phyloP scores from a whole-genome alignment of 2,329 filamentous ascomycete genomes.

The Penicillium sp. region DNA sequence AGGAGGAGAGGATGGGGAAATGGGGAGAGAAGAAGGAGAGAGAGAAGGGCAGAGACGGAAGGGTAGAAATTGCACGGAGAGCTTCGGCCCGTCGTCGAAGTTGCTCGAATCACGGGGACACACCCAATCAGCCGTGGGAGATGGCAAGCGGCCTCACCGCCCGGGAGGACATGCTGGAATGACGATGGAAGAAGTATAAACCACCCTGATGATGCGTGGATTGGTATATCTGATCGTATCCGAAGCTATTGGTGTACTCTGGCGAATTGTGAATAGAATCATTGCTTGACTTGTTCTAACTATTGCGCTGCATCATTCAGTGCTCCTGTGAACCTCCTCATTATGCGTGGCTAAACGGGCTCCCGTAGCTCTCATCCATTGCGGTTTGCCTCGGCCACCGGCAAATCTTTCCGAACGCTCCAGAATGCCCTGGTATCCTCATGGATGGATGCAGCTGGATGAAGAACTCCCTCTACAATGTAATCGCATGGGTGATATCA shows the following conservation, averaged over 20 bases:
- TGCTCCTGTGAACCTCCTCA: not conserved
- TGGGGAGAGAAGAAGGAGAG: conserved; percentile 25
- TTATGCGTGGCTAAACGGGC: not conserved
- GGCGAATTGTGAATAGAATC: not conserved
- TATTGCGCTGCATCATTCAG: not conserved
- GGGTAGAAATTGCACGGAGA: conserved; percentile 39
- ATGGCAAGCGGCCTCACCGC: not conserved
- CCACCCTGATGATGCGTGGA: not conserved
- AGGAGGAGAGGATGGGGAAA: conserved; percentile 17
- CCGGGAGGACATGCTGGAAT: not conserved
- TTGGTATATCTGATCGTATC: not conserved
- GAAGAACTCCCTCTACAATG: not conserved
- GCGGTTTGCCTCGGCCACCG: conserved; percentile 15
- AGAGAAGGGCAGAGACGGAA: conserved; percentile 23
- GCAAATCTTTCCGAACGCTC: conserved; percentile 9
- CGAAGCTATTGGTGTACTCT: too few species aligned
- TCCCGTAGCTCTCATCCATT: not conserved
- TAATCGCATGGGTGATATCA: not conserved
- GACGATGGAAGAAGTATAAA: not conserved
- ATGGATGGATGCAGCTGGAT: not conserved
- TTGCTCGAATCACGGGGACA: conserved; percentile 37
- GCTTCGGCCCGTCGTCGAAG: conserved; percentile 43
- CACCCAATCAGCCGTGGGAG: conserved; percentile 18
- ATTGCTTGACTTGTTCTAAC: not conserved
- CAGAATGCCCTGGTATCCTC: not conserved